Conservation (phyloP, 176 grass and related monocot genomes). For the Coix lacrymajobi region DNA sequence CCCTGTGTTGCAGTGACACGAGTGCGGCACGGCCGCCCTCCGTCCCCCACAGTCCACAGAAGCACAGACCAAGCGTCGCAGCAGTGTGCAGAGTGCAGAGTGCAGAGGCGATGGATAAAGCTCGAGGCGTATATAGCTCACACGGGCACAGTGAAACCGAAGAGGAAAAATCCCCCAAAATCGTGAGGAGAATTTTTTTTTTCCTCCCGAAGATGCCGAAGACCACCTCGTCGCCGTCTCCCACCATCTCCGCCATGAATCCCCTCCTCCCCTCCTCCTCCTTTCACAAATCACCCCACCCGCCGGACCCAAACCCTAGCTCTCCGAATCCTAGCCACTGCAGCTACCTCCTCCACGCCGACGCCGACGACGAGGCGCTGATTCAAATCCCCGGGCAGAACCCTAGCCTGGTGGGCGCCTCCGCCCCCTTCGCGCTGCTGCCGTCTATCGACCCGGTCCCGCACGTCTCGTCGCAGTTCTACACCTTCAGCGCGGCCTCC, state of each 20-base stretch:
- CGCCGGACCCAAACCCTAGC: constrained; percentile 48
- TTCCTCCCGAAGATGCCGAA: constrained; percentile 40
- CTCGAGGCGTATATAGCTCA: background rate
- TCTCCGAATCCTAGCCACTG: constrained; percentile 37
- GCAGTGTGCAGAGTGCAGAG: background rate
- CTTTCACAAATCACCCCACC: constrained; percentile 51
- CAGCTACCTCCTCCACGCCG: constrained; percentile 53
- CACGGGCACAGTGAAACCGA: background rate
- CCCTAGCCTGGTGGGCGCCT: constrained; percentile 22
- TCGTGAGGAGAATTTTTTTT: background rate
- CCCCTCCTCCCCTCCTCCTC: constrained; percentile 42
- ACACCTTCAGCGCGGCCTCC: constrained; percentile 80
- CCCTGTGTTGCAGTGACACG: background rate
- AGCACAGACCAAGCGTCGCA: background rate
- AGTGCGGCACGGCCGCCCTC: background rate
- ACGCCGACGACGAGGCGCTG: constrained; percentile 59
- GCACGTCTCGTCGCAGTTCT: constrained; percentile 98
- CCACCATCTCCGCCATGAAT: constrained; percentile 62
- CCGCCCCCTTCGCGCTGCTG: constrained; percentile 14
- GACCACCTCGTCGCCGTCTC: constrained; percentile 50
- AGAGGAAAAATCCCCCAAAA: constrained; percentile 2
- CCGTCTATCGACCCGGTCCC: constrained; percentile 69
- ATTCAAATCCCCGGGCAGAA: constrained; percentile 31
- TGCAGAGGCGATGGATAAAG: background rate
- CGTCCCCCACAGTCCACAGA: background rate